Evolutionary conservation across 176 grass and related monocot species (phyloP).

Genomic region (Leersia perrieri): DNA sequence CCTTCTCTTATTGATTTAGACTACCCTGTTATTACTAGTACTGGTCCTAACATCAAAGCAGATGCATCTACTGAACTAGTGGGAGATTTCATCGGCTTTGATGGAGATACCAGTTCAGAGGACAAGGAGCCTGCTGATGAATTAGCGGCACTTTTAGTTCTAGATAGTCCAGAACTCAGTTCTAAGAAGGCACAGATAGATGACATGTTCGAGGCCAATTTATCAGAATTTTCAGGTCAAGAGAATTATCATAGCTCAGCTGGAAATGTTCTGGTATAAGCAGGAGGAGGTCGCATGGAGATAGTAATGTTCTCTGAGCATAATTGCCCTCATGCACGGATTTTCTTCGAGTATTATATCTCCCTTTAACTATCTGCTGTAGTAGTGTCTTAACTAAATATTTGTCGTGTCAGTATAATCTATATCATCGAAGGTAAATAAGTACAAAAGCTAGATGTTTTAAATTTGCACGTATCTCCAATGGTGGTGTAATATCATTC

Average conservation of each 20-base stretch:
- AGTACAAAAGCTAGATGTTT: not conserved
- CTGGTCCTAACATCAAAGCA: not conserved
- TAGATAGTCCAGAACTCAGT: not conserved
- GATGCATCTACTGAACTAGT: slow-evolving; percentile 12
- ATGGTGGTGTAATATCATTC: not conserved
- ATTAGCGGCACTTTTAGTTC: slow-evolving; percentile 1
- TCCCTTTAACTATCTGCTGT: not conserved
- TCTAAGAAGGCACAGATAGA: slow-evolving; percentile 45
- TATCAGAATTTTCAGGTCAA: slow-evolving; percentile 30
- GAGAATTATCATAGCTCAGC: not conserved
- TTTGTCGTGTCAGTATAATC: not conserved
- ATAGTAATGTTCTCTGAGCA: slow-evolving; percentile 18
- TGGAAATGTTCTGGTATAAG: slow-evolving; percentile 14
- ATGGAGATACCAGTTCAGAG: not conserved
- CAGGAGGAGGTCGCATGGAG: slow-evolving; percentile 37
- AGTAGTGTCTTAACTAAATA: not conserved
- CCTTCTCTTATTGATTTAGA: slow-evolving; percentile 12
- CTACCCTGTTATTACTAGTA: not conserved
- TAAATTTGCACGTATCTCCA: not conserved
- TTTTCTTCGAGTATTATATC: not conserved
- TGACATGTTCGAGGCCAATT: slow-evolving; percentile 36
- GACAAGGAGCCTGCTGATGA: not conserved
- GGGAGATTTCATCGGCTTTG: slow-evolving; percentile 40
- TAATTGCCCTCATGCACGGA: not conserved
- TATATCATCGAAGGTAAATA: not conserved